Base-by-base conservation (phyloP, 345 rosid genomes). In the Salix viminalis region DNA sequence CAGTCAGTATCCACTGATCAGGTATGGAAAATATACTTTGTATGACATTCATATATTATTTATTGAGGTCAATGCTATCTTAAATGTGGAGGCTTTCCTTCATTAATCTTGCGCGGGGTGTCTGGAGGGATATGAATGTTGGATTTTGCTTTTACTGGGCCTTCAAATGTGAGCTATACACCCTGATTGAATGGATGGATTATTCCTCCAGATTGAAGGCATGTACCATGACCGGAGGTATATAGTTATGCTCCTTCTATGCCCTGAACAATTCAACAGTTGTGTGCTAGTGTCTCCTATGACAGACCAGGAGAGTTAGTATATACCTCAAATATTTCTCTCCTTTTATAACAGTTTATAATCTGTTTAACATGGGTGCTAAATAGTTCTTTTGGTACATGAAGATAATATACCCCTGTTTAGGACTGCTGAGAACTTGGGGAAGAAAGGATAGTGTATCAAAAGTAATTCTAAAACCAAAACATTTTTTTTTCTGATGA, bases 1-100 rank as follows among this genome's bases (percentile, higher is more conserved):
- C 91, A 85, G 71, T 72, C 85, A 65, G 89, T 84, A 41, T 70
- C 83, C 42, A 62, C n/a, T 75, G 87, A 82, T 67, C 89, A 90
- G 96, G 98, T 92, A 85, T 54, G 74, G 26, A 52, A 60, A 14
- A 58, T 68, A 36, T 68, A n/a, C 56, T 67, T 75, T 14, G 41
- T 8, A 58, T 42, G 12, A 2, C 34, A 52, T 70, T 50, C 67
- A 8, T 21, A 56, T 50, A 10, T 54, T 15, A 7, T 36, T 24
- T 23, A 67, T 66, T 48, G 5, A 30, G 8, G 32, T 61, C 52
- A 75, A 50, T 52, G 16, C 14, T 46, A 41, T 65, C 61, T 7
- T 46, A 46, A 65, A 72, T 36, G 74, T 18, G 37, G 62, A 37
- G 54, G 10, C 12, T 50, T 36, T 70, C 73, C 61, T 19, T 13